These are phyloP conservation scores for Rhodotorula sp. DNA, from an alignment of 1,284 basidiomycete genomes.

Conservation along the genomic window DNA sequence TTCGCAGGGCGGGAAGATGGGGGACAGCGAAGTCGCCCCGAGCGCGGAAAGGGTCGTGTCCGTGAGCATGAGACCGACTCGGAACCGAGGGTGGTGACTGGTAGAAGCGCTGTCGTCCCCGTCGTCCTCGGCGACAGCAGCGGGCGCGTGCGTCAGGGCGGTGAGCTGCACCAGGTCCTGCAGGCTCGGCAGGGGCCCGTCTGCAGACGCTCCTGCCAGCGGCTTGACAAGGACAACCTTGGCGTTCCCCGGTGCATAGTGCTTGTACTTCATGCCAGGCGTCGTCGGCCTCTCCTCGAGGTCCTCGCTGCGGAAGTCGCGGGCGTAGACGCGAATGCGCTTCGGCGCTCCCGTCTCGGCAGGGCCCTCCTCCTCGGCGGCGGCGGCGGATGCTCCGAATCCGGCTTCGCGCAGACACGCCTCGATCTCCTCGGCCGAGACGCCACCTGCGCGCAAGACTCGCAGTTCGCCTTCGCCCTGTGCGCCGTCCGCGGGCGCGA, in stretches of 20 bases:
- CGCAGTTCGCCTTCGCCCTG: slow-evolving; percentile 60
- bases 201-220: neutral
- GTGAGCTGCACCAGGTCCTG: slow-evolving; percentile 24
- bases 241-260: slow-evolving; percentile 88
- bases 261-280: slow-evolving; percentile 99
- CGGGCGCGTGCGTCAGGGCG: slow-evolving; percentile 15
- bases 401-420: slow-evolving; percentile 56
- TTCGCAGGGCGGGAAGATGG: neutral
- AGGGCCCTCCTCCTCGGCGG: slow-evolving; percentile 40
- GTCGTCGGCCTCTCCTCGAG: slow-evolving; percentile 73
- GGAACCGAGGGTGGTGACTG: neutral
- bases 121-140: neutral
- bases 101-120: neutral
- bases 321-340: slow-evolving; percentile 63
- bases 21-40: slow-evolving; percentile 1
- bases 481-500: slow-evolving; percentile 52
- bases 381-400: slow-evolving; percentile 25
- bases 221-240: slow-evolving; percentile 66
- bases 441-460: slow-evolving; percentile 85
- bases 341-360: neutral
- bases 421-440: slow-evolving; percentile 85
- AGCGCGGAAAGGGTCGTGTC: slow-evolving; percentile 21
- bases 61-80: slow-evolving; percentile 43
- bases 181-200: slow-evolving; percentile 12
- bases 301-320: slow-evolving; percentile 66